Percentiles rank a stretch among this genome's conserved stretches.
Conservation (phyloP, 2,329 filamentous ascomycete genomes). For the Fusarium multiceps region DNA sequence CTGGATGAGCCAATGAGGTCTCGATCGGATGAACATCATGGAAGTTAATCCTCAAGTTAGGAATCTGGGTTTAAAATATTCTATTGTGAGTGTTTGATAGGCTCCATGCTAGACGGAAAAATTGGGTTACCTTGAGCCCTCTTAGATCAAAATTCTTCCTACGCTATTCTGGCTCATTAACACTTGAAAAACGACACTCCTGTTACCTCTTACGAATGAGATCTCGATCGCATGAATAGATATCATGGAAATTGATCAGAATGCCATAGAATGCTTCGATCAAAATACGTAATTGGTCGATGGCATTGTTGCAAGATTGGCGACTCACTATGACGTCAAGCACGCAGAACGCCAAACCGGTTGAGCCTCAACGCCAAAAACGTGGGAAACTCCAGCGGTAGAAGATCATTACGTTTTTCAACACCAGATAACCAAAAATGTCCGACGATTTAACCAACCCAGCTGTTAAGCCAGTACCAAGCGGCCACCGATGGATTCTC, state of each 20-base stretch:
- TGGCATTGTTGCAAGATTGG: background rate
- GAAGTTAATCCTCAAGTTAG: background rate
- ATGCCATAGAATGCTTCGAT: background rate
- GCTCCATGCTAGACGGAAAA: too few relatives aligned
- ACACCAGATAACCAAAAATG: background rate
- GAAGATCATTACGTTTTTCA: accelerated
- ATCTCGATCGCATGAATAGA: background rate
- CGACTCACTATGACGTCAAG: constrained; percentile 23
- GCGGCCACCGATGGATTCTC: constrained; percentile 31
- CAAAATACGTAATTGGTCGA: background rate
- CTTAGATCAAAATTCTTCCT: accelerated
- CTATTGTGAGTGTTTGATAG: too few relatives aligned
- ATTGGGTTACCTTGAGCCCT: too few relatives aligned
- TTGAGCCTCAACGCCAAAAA: background rate
- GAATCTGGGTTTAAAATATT: background rate
- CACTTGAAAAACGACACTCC: too few relatives aligned
- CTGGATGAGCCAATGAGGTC: background rate
- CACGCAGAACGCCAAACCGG: background rate
- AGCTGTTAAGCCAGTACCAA: background rate
- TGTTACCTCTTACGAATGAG: too few relatives aligned
- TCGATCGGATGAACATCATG: accelerated
- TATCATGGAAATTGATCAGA: background rate
- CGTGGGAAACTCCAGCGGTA: accelerated
- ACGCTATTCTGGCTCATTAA: too few relatives aligned
- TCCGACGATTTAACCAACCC: background rate